Conservation (phyloP, 768 basidiomycete species). For the Kwoniella europaea region DNA sequence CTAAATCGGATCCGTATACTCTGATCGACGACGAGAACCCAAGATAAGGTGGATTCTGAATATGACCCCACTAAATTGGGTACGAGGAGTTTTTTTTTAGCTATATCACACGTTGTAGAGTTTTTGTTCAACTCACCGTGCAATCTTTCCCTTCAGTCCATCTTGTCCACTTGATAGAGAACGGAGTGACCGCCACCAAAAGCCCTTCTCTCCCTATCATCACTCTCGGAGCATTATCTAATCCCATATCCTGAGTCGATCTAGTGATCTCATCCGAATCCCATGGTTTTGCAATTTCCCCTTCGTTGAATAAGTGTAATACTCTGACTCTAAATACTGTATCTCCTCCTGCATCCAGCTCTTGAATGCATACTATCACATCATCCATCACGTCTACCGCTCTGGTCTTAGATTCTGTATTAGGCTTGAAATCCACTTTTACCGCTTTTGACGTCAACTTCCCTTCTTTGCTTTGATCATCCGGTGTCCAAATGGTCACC, state of each 20-base stretch:
- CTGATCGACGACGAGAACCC: too few relatives aligned
- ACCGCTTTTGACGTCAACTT: not conserved
- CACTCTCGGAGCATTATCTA: slow-evolving; percentile 1
- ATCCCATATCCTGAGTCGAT: not conserved
- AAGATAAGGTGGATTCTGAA: too few relatives aligned
- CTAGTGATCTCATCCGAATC: not conserved
- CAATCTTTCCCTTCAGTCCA: not conserved
- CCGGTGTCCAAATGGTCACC: not conserved
- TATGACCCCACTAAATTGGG: too few relatives aligned
- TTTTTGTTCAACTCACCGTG: not conserved
- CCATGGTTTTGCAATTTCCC: not conserved
- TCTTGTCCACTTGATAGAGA: slow-evolving; percentile 2
- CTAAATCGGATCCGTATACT: too few relatives aligned
- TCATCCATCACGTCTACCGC: slow-evolving; percentile 2
- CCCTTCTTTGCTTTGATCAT: not conserved
- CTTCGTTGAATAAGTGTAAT: not conserved
- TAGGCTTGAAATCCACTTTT: slow-evolving; percentile 7
- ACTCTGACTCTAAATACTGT: slow-evolving; percentile 1
- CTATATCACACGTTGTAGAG: too few relatives aligned
- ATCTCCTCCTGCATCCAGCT: not conserved
- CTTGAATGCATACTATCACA: not conserved
- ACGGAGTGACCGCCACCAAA: not conserved
- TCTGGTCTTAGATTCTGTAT: not conserved
- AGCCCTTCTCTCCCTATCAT: not conserved
- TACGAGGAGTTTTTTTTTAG: too few relatives aligned